Base-by-base conservation (phyloP, 2,329 filamentous ascomycete genomes). In the Cladosporium phlei region DNA sequence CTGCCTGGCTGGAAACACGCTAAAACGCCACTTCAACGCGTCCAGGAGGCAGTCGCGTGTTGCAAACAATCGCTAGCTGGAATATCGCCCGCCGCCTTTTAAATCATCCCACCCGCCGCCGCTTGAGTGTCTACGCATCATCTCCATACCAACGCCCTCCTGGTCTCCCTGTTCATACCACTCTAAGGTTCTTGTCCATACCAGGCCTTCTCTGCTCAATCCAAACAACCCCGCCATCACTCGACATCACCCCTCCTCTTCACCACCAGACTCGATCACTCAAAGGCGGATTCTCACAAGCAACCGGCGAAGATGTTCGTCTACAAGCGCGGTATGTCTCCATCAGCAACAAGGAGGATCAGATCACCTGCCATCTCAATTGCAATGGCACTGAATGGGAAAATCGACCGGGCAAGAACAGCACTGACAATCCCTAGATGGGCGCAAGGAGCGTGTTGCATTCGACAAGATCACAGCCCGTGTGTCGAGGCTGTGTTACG, bases 391-490 rank as follows among this genome's bases (percentile, higher is more conserved):
- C 2, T 35, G 8, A 4, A 16, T 24, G n/a, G n/a, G 40, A 27
- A 16, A 44, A 29, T 32, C 38, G 46, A 28, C 25, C 37, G 4
- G 32, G 25, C 43, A 25, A 10, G 21, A 21, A 11, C 17, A n/a
- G 35, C 27, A 27, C 35, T 38, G 22, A 38, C 35, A n/a, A 14
- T n/a, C 12, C 16, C 9, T 14, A 97, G 93, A 98, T 80, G 91
- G 91, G 74, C 93, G 93, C 78, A 95, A 97, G 77, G 93, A 98
- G 80, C 93, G 93, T 71, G 93, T 98, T 56, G 93, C 98, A 71
- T 98, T 98, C 76, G 93, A 98, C 79, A 98, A 98, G 77, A 98
- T 98, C 80, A 97, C 93, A 64, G 93, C 93, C 62, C 89, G 93
- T 71, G 93, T 98, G 59, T 97, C 93, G 37, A 83, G 93, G 64